These are phyloP conservation scores for Russula foetens DNA, from an alignment of 768 basidiomycete species.

Conservation along the genomic window DNA sequence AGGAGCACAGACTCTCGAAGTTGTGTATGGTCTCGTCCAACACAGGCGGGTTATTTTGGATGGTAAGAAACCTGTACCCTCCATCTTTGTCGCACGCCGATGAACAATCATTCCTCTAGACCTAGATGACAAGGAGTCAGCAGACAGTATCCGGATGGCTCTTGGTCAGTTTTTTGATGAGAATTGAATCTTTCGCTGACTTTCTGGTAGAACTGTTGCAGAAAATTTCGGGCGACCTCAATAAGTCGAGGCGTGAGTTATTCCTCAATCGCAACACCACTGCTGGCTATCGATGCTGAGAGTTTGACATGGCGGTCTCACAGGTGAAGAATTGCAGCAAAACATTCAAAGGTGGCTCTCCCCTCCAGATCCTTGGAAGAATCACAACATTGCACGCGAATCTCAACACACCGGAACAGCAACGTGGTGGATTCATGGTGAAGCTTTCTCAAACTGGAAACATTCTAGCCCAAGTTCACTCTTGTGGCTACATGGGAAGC, in stretches of 20 bases:
- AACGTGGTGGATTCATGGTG: neutral
- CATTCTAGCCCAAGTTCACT: neutral
- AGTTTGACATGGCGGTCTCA: neutral
- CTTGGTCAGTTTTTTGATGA: neutral
- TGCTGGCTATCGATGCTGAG: neutral
- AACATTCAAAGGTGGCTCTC: neutral
- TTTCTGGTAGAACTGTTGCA: neutral
- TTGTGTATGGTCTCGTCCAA: neutral
- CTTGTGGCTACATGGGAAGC: constrained; percentile 1
- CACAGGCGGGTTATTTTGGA: too few relatives aligned
- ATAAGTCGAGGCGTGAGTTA: neutral
- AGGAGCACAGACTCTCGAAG: neutral
- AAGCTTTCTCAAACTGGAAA: neutral
- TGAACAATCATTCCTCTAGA: too few relatives aligned
- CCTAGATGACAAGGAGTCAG: neutral
- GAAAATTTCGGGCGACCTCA: neutral
- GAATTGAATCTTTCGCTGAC: neutral
- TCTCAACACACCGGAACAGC: neutral
- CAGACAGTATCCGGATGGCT: neutral
- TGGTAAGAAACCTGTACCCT: neutral
- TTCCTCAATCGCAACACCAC: neutral
- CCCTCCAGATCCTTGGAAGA: constrained; percentile 2
- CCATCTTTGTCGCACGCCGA: too few relatives aligned
- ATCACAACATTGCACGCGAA: neutral
- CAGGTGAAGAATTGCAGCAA: neutral